Conservation (phyloP, 2,329 filamentous ascomycete species). For the Alternaria metachromatica region DNA sequence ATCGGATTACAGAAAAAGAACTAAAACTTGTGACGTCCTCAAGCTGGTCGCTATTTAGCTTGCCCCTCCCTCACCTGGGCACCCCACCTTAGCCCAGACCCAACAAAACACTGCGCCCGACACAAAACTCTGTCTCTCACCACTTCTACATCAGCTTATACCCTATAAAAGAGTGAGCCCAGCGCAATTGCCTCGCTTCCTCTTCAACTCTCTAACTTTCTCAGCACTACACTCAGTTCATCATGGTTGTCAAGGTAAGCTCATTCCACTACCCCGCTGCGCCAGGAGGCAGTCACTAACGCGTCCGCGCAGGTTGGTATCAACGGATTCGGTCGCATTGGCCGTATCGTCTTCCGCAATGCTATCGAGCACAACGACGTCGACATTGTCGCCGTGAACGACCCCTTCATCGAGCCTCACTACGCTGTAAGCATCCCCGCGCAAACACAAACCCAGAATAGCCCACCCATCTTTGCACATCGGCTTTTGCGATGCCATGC, state of each 20-base stretch:
- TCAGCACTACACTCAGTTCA: conserved; percentile 36
- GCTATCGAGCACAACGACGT: conserved; percentile 88
- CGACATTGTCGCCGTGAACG: conserved; percentile 95
- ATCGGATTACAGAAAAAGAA: conserved; percentile 42
- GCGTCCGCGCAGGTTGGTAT: conserved; percentile 75
- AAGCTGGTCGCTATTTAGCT: conserved; percentile 26
- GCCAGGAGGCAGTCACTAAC: conserved; percentile 31
- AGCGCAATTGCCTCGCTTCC: conserved; percentile 10
- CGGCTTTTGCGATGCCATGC: neutral
- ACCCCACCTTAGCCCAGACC: conserved; percentile 36
- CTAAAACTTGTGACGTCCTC: conserved; percentile 38
- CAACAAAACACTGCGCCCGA: conserved; percentile 34
- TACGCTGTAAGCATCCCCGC: conserved; percentile 80
- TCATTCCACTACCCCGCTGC: conserved; percentile 24
- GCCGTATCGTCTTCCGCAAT: conserved; percentile 99
- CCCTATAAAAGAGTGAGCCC: conserved; percentile 31
- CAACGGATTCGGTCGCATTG: conserved; percentile 99
- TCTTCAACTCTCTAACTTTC: conserved; percentile 20
- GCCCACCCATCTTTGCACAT: neutral
- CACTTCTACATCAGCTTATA: conserved; percentile 24
- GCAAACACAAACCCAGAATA: neutral
- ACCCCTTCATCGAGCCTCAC: conserved; percentile 97
- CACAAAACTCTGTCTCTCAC: conserved; percentile 30
- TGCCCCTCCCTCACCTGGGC: conserved; percentile 32
- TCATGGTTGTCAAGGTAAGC: conserved; percentile 58